Conservation (phyloP, 2,329 filamentous ascomycete genomes). For the Pestalotiopsis sp. region DNA sequence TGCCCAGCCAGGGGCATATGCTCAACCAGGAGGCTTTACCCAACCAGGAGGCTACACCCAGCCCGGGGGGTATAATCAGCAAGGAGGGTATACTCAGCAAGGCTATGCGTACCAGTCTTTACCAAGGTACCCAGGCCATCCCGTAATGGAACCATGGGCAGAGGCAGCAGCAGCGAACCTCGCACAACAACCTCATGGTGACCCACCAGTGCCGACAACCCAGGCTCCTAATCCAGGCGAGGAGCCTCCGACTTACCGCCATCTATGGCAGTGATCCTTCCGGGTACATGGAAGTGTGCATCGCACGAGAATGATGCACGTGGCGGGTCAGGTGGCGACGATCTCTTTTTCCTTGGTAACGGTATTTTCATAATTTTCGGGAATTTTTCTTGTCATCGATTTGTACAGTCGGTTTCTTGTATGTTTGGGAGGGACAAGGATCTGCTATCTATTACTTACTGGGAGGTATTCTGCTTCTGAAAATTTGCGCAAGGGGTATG, state of each 20-base stretch:
- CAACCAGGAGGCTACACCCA: no score
- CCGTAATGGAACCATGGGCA: slow-evolving; percentile 2
- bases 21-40: no score
- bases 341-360: neutral
- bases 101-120: neutral
- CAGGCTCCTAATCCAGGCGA: slow-evolving; percentile 3
- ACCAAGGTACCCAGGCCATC: neutral
- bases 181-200: slow-evolving; percentile 3
- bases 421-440: neutral
- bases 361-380: neutral
- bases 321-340: neutral
- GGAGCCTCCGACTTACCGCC: neutral
- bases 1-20: no score
- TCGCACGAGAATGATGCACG: neutral
- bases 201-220: neutral
- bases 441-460: neutral
- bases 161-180: slow-evolving; percentile 6
- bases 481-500: neutral
- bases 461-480: neutral
- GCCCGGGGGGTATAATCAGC: neutral
- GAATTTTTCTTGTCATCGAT: neutral
- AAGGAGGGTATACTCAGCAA: neutral
- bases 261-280: slow-evolving; percentile 3
- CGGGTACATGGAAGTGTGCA: neutral
- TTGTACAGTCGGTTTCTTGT: neutral